Evolutionary conservation across 208 protist genomes (phyloP).

Genomic region (Wallacemonas sp.): DNA sequence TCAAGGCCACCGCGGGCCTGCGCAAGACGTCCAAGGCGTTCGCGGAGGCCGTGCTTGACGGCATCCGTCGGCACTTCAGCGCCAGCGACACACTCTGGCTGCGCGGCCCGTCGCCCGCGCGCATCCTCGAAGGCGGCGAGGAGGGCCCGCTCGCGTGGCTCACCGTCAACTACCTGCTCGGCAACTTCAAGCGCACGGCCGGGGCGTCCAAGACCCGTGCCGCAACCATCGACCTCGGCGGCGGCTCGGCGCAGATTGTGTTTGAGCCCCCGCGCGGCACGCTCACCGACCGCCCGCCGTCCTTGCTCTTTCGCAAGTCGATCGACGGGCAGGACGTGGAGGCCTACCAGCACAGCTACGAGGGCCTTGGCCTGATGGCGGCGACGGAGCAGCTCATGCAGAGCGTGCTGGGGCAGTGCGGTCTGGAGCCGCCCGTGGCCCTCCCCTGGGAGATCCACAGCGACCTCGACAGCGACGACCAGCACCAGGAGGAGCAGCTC

Average conservation of each 20-base stretch:
- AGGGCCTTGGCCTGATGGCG: slow-evolving; percentile 72
- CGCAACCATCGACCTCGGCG: slow-evolving; percentile 67
- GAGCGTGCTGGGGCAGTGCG: slow-evolving; percentile 26
- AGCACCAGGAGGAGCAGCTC: slow-evolving; percentile 2
- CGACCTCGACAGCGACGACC: slow-evolving; percentile 3
- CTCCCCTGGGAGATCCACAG: not conserved
- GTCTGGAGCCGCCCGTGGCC: not conserved
- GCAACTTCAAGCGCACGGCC: slow-evolving; percentile 17
- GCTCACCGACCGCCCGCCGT: slow-evolving; percentile 17
- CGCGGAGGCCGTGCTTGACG: slow-evolving; percentile 38
- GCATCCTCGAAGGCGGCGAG: slow-evolving; percentile 77
- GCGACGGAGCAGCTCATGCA: slow-evolving; percentile 46
- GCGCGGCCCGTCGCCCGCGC: slow-evolving; percentile 46
- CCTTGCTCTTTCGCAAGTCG: slow-evolving; percentile 25
- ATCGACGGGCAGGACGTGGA: slow-evolving; percentile 31
- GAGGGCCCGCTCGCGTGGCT: slow-evolving; percentile 86
- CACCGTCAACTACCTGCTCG: slow-evolving; percentile 82
- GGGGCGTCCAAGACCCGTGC: not conserved
- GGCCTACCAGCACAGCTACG: slow-evolving; percentile 85
- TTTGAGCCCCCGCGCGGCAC: slow-evolving; percentile 41
- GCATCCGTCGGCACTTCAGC: slow-evolving; percentile 28
- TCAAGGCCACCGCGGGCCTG: slow-evolving; percentile 77
- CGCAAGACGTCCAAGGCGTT: slow-evolving; percentile 45
- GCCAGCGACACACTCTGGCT: slow-evolving; percentile 43
- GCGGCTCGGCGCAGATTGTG: slow-evolving; percentile 82